These are phyloP conservation scores for Lactarius akahatsu DNA, from an alignment of 768 basidiomycete genomes.

Conservation along the genomic window DNA sequence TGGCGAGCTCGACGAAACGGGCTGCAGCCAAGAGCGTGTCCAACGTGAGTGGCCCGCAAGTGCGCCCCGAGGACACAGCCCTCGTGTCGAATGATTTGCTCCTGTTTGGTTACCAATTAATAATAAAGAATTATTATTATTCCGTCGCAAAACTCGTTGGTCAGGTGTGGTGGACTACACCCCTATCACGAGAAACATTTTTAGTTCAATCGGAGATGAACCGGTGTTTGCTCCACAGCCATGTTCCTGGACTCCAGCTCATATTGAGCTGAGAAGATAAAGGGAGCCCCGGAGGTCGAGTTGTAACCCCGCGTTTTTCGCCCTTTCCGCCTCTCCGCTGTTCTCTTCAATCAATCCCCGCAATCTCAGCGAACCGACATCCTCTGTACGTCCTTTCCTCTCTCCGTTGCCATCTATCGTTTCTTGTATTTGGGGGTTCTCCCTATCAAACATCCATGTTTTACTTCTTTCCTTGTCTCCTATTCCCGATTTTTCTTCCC, in stretches of 20 bases:
- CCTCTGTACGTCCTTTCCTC: constrained; percentile 24
- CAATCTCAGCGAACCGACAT: constrained; percentile 30
- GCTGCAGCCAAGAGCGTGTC: constrained; percentile 23
- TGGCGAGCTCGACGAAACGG: constrained; percentile 28
- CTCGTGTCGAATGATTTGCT: constrained; percentile 22
- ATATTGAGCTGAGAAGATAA: constrained; percentile 19
- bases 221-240: neutral
- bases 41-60: constrained; percentile 21
- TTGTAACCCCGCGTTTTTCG: constrained; percentile 30
- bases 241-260: constrained; percentile 2
- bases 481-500: neutral
- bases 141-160: neutral
- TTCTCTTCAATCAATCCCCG: constrained; percentile 27
- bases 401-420: constrained; percentile 5
- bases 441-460: neutral
- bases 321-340: constrained; percentile 31
- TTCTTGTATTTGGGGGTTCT: neutral
- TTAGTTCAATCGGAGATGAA: constrained; percentile 20
- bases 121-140: neutral
- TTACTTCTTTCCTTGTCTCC: neutral
- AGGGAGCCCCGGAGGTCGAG: constrained; percentile 25
- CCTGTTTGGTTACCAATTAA: constrained; percentile 15
- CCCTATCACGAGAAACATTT: constrained; percentile 17
- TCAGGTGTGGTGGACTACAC: neutral
- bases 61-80: constrained; percentile 6